Percentiles rank a stretch among this genome's conserved stretches.
These are phyloP conservation scores for Verticillium zaregamsianum DNA, from an alignment of 2,329 filamentous ascomycete species.

Conservation along the genomic window DNA sequence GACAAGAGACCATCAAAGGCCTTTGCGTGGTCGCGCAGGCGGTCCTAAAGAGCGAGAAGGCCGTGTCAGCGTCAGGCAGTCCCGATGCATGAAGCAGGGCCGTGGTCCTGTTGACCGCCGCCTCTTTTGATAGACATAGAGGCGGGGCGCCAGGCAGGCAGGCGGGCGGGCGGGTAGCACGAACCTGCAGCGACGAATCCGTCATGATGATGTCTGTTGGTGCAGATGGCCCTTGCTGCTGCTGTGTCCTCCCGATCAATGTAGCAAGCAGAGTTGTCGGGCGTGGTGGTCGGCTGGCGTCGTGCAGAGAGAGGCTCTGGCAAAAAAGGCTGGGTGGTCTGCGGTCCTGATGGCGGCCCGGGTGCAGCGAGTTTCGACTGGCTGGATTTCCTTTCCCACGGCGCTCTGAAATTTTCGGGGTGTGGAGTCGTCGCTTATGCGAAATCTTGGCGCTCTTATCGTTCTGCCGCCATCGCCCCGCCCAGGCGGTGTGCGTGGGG, in stretches of 20 bases:
- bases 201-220: slow-evolving; percentile 27
- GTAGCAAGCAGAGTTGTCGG: too few species aligned
- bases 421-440: slow-evolving; percentile 16
- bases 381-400: slow-evolving; percentile 8
- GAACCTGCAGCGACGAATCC: slow-evolving; percentile 43
- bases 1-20: slow-evolving; percentile 85
- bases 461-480: not conserved
- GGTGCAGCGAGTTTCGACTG: slow-evolving; percentile 1
- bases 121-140: slow-evolving; percentile 2
- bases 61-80: not conserved
- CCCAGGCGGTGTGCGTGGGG: not conserved
- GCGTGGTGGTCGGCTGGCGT: not conserved
- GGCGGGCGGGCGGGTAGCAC: slow-evolving; percentile 21
- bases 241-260: not conserved
- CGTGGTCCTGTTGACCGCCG: slow-evolving; percentile 4
- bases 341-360: slow-evolving; percentile 1
- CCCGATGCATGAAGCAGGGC: not conserved
- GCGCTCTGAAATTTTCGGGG: slow-evolving; percentile 13
- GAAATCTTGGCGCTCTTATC: slow-evolving; percentile 12
- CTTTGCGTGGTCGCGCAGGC: slow-evolving; percentile 46
- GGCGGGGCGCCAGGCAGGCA: slow-evolving; percentile 15
- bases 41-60: slow-evolving; percentile 6
- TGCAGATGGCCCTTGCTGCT: not conserved
- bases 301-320: slow-evolving; percentile 1
- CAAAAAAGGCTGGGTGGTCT: slow-evolving; percentile 2